phyloP scores from a whole-genome alignment of 495 filamentous ascomycete species.

The Podospora didyma region DNA sequence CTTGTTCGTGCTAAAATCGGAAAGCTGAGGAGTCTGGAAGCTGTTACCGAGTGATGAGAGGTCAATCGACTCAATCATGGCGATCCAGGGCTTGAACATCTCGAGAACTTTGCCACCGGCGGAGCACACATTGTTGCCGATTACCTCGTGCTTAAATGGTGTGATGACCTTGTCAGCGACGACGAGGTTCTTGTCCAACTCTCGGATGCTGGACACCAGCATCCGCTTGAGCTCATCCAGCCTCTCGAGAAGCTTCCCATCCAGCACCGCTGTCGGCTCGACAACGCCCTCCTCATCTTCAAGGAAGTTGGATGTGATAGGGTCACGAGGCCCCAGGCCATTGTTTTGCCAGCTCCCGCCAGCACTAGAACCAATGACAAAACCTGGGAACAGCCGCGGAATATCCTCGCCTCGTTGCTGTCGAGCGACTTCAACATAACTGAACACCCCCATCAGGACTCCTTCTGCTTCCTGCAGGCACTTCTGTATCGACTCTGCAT shows the following conservation, averaged over 20 bases:
- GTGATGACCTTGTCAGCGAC: slow-evolving; percentile 74
- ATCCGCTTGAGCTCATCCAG: slow-evolving; percentile 80
- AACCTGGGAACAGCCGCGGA: slow-evolving; percentile 84
- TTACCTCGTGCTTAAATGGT: slow-evolving; percentile 60
- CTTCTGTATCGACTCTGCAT: slow-evolving; percentile 82
- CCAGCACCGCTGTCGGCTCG: slow-evolving; percentile 72
- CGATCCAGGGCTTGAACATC: slow-evolving; percentile 81
- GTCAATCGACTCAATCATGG: slow-evolving; percentile 83
- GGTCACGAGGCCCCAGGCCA: slow-evolving; percentile 63
- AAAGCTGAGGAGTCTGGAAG: slow-evolving; percentile 78
- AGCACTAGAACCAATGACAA: slow-evolving; percentile 73
- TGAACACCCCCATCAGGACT: slow-evolving; percentile 86
- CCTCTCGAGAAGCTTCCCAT: slow-evolving; percentile 70
- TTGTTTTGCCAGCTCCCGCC: slow-evolving; percentile 96
- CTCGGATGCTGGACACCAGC: slow-evolving; percentile 74
- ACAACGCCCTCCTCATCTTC: slow-evolving; percentile 74
- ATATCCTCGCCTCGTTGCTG: slow-evolving; percentile 88
- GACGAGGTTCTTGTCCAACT: slow-evolving; percentile 78
- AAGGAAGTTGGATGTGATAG: slow-evolving; percentile 70
- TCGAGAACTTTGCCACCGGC: slow-evolving; percentile 76
- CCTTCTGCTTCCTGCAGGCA: slow-evolving; percentile 95
- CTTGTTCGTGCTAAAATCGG: slow-evolving; percentile 85
- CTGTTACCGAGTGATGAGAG: slow-evolving; percentile 67
- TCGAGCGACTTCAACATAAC: slow-evolving; percentile 90
- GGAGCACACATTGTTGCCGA: slow-evolving; percentile 70